phyloP scores from a whole-genome alignment of 108 stramenopile species.

The Stephanodiscus triporus region DNA sequence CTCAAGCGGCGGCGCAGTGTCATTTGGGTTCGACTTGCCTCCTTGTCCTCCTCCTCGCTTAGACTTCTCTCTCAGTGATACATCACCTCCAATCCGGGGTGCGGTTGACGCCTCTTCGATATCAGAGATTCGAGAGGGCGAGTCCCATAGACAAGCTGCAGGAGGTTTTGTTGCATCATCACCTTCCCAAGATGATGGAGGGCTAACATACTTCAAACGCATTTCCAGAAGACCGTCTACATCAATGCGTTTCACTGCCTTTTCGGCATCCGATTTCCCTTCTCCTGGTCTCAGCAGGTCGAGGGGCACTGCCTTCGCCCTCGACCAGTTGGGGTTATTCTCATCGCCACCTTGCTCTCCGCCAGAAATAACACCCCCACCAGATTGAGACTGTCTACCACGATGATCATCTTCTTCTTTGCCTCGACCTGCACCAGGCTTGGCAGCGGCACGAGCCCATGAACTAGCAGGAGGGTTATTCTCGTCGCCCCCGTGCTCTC shows the following conservation, averaged over 20 bases:
- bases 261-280: constrained; percentile 58
- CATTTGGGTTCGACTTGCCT: constrained; percentile 46
- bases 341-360: constrained; percentile 41
- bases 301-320: constrained; percentile 35
- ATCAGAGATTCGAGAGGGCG: constrained; percentile 41
- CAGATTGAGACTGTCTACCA: constrained; percentile 21
- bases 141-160: constrained; percentile 53
- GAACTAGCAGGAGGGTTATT: constrained; percentile 16
- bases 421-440: constrained; percentile 31
- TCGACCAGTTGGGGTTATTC: constrained; percentile 22
- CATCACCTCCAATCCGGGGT: constrained; percentile 52
- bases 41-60: constrained; percentile 12
- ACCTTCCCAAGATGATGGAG: constrained; percentile 44
- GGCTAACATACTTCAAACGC: constrained; percentile 59
- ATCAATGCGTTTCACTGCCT: constrained; percentile 62
- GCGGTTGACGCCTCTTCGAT: constrained; percentile 40
- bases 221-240: constrained; percentile 55
- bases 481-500: constrained; percentile 34
- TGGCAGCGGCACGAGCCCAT: constrained; percentile 43
- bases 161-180: constrained; percentile 25
- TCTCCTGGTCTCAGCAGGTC: constrained; percentile 57
- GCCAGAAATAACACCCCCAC: constrained; percentile 29
- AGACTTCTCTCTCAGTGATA: constrained; percentile 27
- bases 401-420: constrained; percentile 20
- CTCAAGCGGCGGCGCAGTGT: constrained; percentile 78